Evolutionary conservation across 2,329 filamentous ascomycete genomes (phyloP), one percentile per base, ranked within the genome.

Genomic region (Myotisia sp.): DNA sequence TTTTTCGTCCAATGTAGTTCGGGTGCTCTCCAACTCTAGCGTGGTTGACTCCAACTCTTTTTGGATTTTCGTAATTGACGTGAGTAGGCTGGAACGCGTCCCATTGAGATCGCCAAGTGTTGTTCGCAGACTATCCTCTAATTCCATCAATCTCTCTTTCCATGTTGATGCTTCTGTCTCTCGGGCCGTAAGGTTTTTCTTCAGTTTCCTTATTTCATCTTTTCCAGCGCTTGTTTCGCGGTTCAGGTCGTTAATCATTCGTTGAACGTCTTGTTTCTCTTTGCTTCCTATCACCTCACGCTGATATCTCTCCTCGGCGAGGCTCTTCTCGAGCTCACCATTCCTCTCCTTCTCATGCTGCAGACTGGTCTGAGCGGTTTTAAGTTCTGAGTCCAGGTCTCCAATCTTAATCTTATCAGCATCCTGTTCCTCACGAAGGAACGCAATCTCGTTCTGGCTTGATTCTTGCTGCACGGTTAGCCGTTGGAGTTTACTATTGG

Each of bases 381-480:
- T 80, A 23, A 94, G 62, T 9, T 78, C 75, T 6, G 83, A 81
- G 51, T 95, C 86, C 5, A 95, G 67, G 50, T 95, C 85, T 23
- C 87, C 84, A 48, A 98, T 95, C 58, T 85, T 86, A 53, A 98
- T 92, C 68, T 98, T 98, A 64, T 98, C 90, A 12, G 73, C 74
- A 58, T 98, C 90, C 56, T 98, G 90, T 62, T 98, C 90, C 53
- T 98, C 90, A 2, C 90, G 77, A 33, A 98, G 58, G 68, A 98
- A 98, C 1, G 82, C 77, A 57, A 95, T 92, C 56, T 98, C 90
- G 39, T 79, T 79, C 48, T 94, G 87, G 37, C 80, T 79, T 4
- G 83, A 92, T 58, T 98, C 90, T 44, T 87, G 79, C 51, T 95
- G 86, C 20, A 98, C 83, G 3, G 80, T 78, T 2, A 95, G 68